These are phyloP conservation scores for Arthrobotrys sinensis DNA, from an alignment of 2,329 filamentous ascomycete species.

Conservation along the genomic window DNA sequence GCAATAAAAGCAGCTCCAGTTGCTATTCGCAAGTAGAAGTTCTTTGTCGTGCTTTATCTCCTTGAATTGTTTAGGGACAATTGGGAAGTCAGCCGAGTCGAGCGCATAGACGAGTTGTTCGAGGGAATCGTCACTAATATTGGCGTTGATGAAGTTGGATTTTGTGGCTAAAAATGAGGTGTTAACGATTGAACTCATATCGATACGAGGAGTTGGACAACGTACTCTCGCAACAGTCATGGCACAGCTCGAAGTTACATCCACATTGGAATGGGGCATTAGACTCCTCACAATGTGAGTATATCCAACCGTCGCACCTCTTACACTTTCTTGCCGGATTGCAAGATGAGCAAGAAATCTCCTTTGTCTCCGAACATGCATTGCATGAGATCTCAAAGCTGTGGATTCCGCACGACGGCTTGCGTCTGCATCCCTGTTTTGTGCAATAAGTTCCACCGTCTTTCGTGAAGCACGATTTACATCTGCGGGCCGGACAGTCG, in stretches of 20 bases:
- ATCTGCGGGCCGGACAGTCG: conserved; percentile 50
- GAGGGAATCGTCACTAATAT: conserved; percentile 27
- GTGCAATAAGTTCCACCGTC: conserved; percentile 49
- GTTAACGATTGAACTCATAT: neutral
- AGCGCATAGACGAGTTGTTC: conserved; percentile 52
- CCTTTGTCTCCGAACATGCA: conserved; percentile 40
- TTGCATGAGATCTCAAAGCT: conserved; percentile 41
- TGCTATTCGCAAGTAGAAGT: conserved; percentile 37
- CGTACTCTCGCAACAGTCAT: conserved; percentile 50
- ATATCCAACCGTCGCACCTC: conserved; percentile 51
- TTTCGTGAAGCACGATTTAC: conserved; percentile 44
- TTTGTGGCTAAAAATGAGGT: conserved; percentile 34
- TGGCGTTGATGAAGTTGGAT: conserved; percentile 32
- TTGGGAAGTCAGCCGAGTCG: conserved; percentile 50
- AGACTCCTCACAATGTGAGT: conserved; percentile 45
- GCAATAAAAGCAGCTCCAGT: conserved; percentile 58
- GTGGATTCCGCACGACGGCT: conserved; percentile 46
- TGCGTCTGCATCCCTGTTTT: conserved; percentile 27
- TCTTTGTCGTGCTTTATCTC: conserved; percentile 17
- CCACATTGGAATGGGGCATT: conserved; percentile 44
- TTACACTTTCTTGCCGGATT: conserved; percentile 54
- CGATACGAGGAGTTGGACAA: neutral
- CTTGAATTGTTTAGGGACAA: conserved; percentile 36
- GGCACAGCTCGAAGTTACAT: conserved; percentile 51
- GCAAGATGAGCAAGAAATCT: conserved; percentile 56